Conservation (phyloP, 257 asterid genomes). For the Nyctanthes arbortristis region DNA sequence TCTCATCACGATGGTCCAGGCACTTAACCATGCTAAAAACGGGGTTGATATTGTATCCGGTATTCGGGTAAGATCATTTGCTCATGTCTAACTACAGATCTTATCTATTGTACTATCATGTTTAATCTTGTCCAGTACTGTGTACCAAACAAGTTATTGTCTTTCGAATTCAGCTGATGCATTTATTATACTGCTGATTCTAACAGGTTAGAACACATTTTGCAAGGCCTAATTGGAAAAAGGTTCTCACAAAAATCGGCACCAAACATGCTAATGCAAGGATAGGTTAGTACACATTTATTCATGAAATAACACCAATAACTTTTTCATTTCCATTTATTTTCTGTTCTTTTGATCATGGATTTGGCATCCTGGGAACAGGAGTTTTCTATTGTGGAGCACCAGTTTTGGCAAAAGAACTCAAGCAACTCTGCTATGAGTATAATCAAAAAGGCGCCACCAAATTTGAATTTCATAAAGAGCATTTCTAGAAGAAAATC, state of each 20-base stretch:
- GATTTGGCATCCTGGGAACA: constrained; percentile 31
- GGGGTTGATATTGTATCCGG: constrained; percentile 93
- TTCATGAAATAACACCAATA: neutral
- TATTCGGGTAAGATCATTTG: constrained; percentile 57
- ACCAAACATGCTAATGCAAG: constrained; percentile 94
- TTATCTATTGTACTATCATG: neutral
- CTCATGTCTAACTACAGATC: neutral
- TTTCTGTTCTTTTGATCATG: neutral
- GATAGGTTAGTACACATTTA: constrained; percentile 51
- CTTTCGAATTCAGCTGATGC: neutral
- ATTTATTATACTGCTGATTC: neutral
- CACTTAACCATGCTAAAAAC: constrained; percentile 94
- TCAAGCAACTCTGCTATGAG: constrained; percentile 73
- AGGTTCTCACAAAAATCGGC: constrained; percentile 70
- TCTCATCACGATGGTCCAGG: constrained; percentile 96
- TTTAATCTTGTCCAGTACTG: too few relatives aligned
- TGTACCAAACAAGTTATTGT: too few relatives aligned
- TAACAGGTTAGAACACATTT: constrained; percentile 89
- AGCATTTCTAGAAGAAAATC: constrained; percentile 57
- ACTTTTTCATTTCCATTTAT: neutral
- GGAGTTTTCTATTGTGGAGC: constrained; percentile 95
- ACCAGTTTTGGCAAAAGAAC: constrained; percentile 89
- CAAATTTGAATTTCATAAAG: constrained; percentile 94
- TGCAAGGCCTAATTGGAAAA: constrained; percentile 98
- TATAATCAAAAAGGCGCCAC: constrained; percentile 88